Conservation (phyloP, 495 filamentous ascomycete genomes). For the Acidiella bohemica region DNA sequence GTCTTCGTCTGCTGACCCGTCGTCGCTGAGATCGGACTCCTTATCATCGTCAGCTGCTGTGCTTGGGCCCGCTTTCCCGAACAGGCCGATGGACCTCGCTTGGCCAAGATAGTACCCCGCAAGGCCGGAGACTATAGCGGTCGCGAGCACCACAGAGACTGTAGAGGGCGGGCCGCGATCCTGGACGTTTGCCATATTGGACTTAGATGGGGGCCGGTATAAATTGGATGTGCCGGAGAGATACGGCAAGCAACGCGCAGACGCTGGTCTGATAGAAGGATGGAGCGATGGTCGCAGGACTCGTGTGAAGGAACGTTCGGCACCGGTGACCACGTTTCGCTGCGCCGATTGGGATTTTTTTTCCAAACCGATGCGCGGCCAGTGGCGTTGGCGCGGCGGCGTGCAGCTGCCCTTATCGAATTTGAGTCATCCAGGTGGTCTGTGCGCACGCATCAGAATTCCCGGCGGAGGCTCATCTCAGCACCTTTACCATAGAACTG, state of each 20-base stretch:
- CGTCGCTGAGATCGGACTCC: conserved; percentile 17
- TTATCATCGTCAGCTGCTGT: neutral
- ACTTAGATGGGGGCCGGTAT: too few relatives aligned
- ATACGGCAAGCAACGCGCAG: too few relatives aligned
- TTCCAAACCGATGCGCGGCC: too few relatives aligned
- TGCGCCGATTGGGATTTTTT: too few relatives aligned
- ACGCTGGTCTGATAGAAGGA: too few relatives aligned
- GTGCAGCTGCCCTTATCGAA: too few relatives aligned
- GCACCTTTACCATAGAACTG: conserved; percentile 6
- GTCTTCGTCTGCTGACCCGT: conserved; percentile 17
- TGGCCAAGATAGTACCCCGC: conserved; percentile 33
- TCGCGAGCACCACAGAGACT: conserved; percentile 27
- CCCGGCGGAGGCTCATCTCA: neutral
- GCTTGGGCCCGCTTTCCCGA: conserved; percentile 17
- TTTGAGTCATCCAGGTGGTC: too few relatives aligned
- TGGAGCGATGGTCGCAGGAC: conserved; percentile 1
- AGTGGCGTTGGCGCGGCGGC: too few relatives aligned
- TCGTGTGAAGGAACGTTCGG: neutral
- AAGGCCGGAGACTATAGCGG: conserved; percentile 28
- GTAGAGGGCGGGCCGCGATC: conserved; percentile 27
- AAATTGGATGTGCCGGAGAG: too few relatives aligned
- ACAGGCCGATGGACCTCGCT: conserved; percentile 29
- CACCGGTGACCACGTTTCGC: too few relatives aligned
- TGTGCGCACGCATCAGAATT: too few relatives aligned
- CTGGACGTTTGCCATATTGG: conserved; percentile 12